These are phyloP conservation scores for Beta vulgaris DNA, from an alignment of 148 eudicot species.

Conservation along the genomic window DNA sequence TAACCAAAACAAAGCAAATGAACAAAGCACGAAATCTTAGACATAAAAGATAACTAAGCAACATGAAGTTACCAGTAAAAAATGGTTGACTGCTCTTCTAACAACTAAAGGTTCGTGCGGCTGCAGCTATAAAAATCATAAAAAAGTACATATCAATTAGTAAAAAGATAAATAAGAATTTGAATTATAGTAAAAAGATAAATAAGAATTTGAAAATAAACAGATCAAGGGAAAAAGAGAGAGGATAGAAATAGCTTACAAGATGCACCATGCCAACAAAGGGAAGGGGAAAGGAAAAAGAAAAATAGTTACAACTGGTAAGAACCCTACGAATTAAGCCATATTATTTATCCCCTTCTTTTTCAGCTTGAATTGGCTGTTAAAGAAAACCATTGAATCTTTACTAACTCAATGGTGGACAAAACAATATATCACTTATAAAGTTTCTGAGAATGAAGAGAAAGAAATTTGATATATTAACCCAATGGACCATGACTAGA, in stretches of 20 bases:
- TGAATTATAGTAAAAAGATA: neutral
- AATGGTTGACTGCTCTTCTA: conserved; percentile 87
- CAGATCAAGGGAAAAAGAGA: neutral
- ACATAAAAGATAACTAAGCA: neutral
- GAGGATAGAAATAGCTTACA: neutral
- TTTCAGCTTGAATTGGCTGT: neutral
- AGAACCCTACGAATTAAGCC: neutral
- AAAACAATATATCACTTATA: neutral
- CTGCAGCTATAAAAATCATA: conserved; percentile 55
- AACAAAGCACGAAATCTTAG: neutral
- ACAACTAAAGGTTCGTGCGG: conserved; percentile 90
- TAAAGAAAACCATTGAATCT: neutral
- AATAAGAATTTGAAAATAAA: neutral
- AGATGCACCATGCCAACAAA: neutral
- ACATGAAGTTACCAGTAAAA: conserved; percentile 59
- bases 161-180: neutral
- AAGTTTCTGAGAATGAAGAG: neutral
- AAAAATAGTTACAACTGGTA: neutral
- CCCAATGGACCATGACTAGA: neutral
- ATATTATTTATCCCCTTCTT: neutral
- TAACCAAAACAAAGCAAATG: neutral
- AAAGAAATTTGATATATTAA: neutral
- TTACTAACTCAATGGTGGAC: neutral
- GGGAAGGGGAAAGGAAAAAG: neutral
- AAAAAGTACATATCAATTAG: neutral